A percentile compares a stretch with the other conserved stretches of the same genome.
Conservation (phyloP, 106 monocot genomes). For the Dioscorea zingiberensis region DNA sequence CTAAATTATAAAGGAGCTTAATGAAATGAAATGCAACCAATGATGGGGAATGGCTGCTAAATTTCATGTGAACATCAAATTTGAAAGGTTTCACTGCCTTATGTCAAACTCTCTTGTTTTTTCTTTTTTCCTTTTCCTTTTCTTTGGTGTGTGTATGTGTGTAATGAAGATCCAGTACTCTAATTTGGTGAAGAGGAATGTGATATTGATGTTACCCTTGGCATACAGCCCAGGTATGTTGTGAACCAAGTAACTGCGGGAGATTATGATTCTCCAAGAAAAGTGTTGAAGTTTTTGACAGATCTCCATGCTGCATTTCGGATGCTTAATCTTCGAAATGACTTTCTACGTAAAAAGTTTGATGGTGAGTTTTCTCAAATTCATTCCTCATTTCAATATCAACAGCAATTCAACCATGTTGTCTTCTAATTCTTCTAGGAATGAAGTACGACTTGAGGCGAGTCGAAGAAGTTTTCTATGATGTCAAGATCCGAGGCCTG, state of each 20-base stretch:
- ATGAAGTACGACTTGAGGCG: constrained; percentile 95
- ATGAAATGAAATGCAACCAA: no score
- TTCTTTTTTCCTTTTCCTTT: no score
- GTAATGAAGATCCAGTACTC: no score
- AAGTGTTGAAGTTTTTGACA: constrained; percentile 77
- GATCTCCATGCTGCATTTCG: constrained; percentile 88
- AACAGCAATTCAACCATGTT: no score
- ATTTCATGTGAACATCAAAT: no score
- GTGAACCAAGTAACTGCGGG: constrained; percentile 94
- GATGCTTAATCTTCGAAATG: constrained; percentile 96
- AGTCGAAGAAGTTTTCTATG: constrained; percentile 95
- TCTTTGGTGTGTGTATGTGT: no score
- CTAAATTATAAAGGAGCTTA: no score
- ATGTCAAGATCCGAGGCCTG: constrained; percentile 95
- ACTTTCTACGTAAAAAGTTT: constrained; percentile 94
- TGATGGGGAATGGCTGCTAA: no score
- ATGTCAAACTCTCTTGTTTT: no score
- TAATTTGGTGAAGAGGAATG: no score
- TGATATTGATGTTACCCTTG: no score
- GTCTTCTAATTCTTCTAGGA: constrained; percentile 10
- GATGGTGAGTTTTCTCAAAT: constrained; percentile 42
- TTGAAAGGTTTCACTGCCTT: no score
- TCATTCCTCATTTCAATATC: background rate
- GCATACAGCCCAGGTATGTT: constrained; percentile 84
- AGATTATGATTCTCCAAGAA: constrained; percentile 90